Base-by-base conservation (phyloP, 768 basidiomycete genomes). In the Lentinus brumalis region DNA sequence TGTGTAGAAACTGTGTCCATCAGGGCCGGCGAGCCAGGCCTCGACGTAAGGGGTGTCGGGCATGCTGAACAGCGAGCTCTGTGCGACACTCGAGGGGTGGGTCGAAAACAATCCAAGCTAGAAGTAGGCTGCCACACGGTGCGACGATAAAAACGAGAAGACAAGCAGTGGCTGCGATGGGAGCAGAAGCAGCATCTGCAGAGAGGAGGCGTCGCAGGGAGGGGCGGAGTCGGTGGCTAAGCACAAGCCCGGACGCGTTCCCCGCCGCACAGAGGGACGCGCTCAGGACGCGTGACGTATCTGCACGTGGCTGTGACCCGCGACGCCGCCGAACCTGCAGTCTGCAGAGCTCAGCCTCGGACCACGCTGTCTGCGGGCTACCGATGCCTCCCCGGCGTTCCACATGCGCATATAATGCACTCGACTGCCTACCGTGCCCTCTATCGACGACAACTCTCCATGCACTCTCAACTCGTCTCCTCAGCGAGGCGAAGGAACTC, bases 181-280 rank as follows among this genome's bases (percentile, higher is more conserved):
- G 21, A 26, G 21, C 45, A 12, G 26, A 46, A 21, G 4, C 45
- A 18, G 46, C 21, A 29, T 10, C 21, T 18, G 21, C 26, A 26
- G 46, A 26, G 46, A 26, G 46, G 12, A 18, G n/a, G n/a, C 21
- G 46, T 11, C 10, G 21, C n/a, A 18, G 21, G 18, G 46, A 29
- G 46, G 46, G 29, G 9, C 21, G 26, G 46, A 26, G n/a, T n/a
- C 10, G 16, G 46, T 11, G 21, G 10, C 10, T 4, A 47, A 30
- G 46, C 5, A 8, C 21, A 45, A 91, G 89, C 67, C 69, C 92
- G 16, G 98, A 97, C 97, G 96, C 98, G 75, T 94, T 90, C 68
- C 83, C 89, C 62, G 82, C 92, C 56, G 84, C 98, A 89, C 46
- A 79, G 89, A 30, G 78, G 97, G 31, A 54, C 41, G 56, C 45